These are phyloP conservation scores for Senna tora DNA, from an alignment of 306 rosid species.

Conservation along the genomic window DNA sequence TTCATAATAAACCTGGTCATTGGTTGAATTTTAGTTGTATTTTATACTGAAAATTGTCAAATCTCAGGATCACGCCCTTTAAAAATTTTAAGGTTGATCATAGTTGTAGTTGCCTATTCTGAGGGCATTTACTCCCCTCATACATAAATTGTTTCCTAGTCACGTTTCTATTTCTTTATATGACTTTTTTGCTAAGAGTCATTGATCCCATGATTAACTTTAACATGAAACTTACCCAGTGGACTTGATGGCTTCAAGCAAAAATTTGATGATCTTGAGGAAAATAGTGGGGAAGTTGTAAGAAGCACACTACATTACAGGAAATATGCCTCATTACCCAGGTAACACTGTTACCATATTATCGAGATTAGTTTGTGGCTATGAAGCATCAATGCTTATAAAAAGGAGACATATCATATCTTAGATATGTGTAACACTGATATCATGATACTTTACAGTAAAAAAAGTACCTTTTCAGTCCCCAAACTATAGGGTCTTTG, in stretches of 20 bases:
- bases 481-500: no score
- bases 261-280: slow-evolving; percentile 68
- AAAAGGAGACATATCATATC: not conserved
- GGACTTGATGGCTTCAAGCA: slow-evolving; percentile 66
- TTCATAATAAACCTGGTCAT: not conserved
- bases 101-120: slow-evolving; percentile 1
- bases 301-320: slow-evolving; percentile 52
- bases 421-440: no score
- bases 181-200: not conserved
- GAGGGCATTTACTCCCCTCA: not conserved
- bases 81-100: not conserved
- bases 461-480: no score
- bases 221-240: slow-evolving; percentile 37
- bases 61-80: not conserved
- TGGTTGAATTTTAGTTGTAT: not conserved
- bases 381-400: not conserved
- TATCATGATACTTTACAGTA: no score
- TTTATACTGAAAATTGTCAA: not conserved
- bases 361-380: not conserved
- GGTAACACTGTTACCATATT: slow-evolving; percentile 41
- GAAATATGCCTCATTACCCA: slow-evolving; percentile 69
- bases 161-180: not conserved
- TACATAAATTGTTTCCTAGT: not conserved
- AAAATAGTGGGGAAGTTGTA: slow-evolving; percentile 44
- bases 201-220: not conserved